Percentiles rank a stretch among this genome's conserved stretches.
Conservation (phyloP, 129 eudicot species). For the Lactuca sativa region DNA sequence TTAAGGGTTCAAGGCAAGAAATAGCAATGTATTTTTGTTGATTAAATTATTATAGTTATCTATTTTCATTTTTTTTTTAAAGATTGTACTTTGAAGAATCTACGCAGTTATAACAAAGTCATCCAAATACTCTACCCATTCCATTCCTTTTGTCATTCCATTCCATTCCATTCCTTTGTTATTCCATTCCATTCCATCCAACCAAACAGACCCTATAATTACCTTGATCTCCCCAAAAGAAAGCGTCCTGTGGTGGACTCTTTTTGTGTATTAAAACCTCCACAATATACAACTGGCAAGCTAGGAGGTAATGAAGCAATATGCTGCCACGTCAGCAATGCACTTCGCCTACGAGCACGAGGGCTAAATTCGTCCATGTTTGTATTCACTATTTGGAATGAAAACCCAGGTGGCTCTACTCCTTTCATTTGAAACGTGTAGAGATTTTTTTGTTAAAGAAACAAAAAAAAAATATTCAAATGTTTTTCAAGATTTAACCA, state of each 20-base stretch:
- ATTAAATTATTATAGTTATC: too few species aligned
- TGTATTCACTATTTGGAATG: constrained; percentile 92
- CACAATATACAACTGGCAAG: constrained; percentile 90
- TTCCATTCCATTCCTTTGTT: too few species aligned
- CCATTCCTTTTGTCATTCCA: too few species aligned
- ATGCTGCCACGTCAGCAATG: constrained; percentile 98
- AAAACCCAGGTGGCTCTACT: constrained; percentile 89
- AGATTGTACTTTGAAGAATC: not conserved
- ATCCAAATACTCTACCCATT: not conserved
- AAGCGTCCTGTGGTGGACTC: constrained; percentile 96
- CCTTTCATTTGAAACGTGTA: constrained; percentile 97
- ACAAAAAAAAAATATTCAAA: not conserved
- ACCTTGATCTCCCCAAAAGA: constrained; percentile 99
- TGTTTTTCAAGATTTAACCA: constrained; percentile 5
- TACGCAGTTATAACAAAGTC: not conserved
- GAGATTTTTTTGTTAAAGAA: constrained; percentile 65
- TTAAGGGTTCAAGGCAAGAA: not conserved
- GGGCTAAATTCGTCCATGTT: constrained; percentile 91
- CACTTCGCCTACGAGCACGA: constrained; percentile 98
- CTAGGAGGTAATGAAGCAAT: constrained; percentile 98
- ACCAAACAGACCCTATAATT: constrained; percentile 1
- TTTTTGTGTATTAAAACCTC: constrained; percentile 97
- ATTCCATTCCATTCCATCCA: too few species aligned
- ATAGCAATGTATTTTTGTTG: not conserved
- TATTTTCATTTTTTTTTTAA: too few species aligned